Evolutionary conservation across 805 yeast genomes (phyloP).

Genomic region (Candida pini): DNA sequence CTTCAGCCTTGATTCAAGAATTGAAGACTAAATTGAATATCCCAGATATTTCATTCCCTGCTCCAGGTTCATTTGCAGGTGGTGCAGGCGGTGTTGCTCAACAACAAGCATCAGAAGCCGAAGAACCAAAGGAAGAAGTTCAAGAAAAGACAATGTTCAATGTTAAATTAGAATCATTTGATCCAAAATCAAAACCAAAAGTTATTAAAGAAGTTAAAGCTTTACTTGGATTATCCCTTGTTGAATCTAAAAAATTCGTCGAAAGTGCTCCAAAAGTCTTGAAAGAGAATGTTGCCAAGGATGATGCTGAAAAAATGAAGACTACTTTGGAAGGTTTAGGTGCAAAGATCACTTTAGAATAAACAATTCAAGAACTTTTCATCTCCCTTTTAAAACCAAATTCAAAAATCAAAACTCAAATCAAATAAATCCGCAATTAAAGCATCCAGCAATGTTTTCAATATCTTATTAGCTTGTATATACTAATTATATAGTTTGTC

Average conservation of each 20-base stretch:
- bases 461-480: too few species aligned
- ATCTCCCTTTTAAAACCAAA: not conserved
- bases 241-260: constrained; percentile 95
- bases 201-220: constrained; percentile 95
- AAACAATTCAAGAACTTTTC: constrained; percentile 21
- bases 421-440: too few species aligned
- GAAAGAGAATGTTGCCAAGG: constrained; percentile 94
- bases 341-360: constrained; percentile 88
- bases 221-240: constrained; percentile 84
- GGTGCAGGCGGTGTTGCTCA: constrained; percentile 62
- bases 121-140: constrained; percentile 65
- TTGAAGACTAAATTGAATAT: constrained; percentile 80
- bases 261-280: constrained; percentile 95
- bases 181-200: constrained; percentile 94
- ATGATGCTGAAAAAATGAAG: constrained; percentile 95
- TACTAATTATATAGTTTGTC: too few species aligned
- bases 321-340: constrained; percentile 89
- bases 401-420: too few species aligned
- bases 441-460: too few species aligned
- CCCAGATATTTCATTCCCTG: constrained; percentile 86
- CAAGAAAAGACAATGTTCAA: constrained; percentile 93
- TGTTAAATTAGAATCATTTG: constrained; percentile 88
- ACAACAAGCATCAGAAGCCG: constrained; percentile 66
- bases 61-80: constrained; percentile 49
- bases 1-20: constrained; percentile 79